Conservation (phyloP, 495 filamentous ascomycete species). For the Aspergillus nanangensis region DNA sequence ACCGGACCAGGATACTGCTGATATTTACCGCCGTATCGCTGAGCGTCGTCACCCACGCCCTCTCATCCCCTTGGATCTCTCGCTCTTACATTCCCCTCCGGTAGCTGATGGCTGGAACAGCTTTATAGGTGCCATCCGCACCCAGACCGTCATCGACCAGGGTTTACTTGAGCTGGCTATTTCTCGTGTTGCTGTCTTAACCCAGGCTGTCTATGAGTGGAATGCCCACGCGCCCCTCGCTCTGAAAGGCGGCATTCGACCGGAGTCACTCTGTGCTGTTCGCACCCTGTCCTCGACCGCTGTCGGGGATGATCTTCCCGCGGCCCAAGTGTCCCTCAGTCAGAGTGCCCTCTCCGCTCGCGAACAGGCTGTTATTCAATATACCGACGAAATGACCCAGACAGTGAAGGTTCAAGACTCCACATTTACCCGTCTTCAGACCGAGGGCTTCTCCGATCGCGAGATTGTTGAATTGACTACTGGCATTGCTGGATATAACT, state of each 20-base stretch:
- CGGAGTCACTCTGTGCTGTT: constrained; percentile 40
- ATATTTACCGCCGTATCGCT: constrained; percentile 54
- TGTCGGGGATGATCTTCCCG: constrained; percentile 18
- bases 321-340: constrained; percentile 21
- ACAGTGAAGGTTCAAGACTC: constrained; percentile 54
- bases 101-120: constrained; percentile 74
- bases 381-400: constrained; percentile 32
- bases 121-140: constrained; percentile 65
- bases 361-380: constrained; percentile 55
- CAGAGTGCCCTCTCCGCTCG: constrained; percentile 34
- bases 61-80: constrained; percentile 63
- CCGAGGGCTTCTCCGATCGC: constrained; percentile 49
- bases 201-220: constrained; percentile 76
- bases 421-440: constrained; percentile 56
- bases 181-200: constrained; percentile 65
- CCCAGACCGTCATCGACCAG: constrained; percentile 59
- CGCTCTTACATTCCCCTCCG: constrained; percentile 64
- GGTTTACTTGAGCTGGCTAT: constrained; percentile 39
- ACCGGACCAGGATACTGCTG: constrained; percentile 27
- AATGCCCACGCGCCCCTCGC: constrained; percentile 68
- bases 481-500: constrained; percentile 79
- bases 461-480: constrained; percentile 67
- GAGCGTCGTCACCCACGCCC: constrained; percentile 58
- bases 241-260: constrained; percentile 31
- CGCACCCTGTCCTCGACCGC: constrained; percentile 36